Evolutionary conservation across 371 early-diverging fungal genomes (phyloP).

Genomic region (Mucor plumbeus): DNA sequence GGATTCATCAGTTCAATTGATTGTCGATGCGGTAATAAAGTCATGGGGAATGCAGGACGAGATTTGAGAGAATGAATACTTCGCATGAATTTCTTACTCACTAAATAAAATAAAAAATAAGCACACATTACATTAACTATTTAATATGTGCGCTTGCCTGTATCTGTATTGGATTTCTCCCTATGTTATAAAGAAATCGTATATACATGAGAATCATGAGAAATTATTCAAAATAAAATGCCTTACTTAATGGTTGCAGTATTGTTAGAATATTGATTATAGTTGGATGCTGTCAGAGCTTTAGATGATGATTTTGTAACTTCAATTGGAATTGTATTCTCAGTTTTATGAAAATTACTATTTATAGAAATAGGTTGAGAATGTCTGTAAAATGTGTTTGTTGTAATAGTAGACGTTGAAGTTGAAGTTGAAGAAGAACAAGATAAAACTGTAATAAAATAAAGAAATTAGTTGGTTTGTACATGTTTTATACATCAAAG

Average conservation of each 20-base stretch:
- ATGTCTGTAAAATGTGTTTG: not conserved
- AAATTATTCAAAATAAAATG: not conserved
- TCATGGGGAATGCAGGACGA: slow-evolving; percentile 24
- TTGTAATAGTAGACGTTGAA: not conserved
- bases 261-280: not conserved
- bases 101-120: not conserved
- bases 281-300: not conserved
- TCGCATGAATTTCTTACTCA: slow-evolving; percentile 22
- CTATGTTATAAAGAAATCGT: not conserved
- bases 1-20: slow-evolving; percentile 19
- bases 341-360: not conserved
- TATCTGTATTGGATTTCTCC: slow-evolving; percentile 5
- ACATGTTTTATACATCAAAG: no score
- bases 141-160: slow-evolving; percentile 7
- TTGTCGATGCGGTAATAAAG: slow-evolving; percentile 16
- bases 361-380: no score
- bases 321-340: not conserved
- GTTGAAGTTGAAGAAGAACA: not conserved
- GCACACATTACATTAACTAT: no score
- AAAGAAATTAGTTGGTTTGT: not conserved
- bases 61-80: slow-evolving; percentile 21
- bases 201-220: not conserved
- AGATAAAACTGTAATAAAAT: not conserved
- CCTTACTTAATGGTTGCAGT: not conserved
- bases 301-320: not conserved